Evolutionary conservation across 805 yeast genomes (phyloP).

Genomic region (Vanderwaltozyma tropicalis): DNA sequence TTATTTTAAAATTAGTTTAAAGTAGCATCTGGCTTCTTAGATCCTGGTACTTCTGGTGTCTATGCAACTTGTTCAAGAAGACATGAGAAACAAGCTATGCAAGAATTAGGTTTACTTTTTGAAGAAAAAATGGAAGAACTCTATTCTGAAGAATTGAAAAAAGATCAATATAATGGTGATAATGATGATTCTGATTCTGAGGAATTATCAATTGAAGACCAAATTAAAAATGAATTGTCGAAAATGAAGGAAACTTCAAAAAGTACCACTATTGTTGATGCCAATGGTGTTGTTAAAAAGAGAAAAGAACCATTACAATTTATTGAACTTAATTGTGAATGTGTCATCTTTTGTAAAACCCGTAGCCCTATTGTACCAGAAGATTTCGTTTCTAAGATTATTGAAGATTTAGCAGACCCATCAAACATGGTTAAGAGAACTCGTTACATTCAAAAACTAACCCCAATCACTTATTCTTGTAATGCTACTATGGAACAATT

Average conservation of each 20-base stretch:
- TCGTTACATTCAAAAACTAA: constrained; percentile 64
- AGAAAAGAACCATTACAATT: constrained; percentile 44
- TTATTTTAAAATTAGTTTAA: constrained; percentile 15
- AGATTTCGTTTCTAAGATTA: constrained; percentile 50
- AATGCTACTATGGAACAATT: constrained; percentile 64
- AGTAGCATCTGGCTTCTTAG: constrained; percentile 35
- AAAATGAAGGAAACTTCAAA: constrained; percentile 37
- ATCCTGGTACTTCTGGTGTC: constrained; percentile 79
- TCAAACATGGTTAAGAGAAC: constrained; percentile 41
- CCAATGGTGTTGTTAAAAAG: constrained; percentile 10
- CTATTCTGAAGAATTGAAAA: constrained; percentile 31
- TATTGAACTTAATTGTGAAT: constrained; percentile 63
- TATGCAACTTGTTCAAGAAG: constrained; percentile 84
- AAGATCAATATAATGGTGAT: constrained; percentile 11
- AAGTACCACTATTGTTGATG: constrained; percentile 24
- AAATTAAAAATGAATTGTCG: constrained; percentile 58
- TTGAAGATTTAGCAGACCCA: constrained; percentile 46
- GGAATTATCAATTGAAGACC: constrained; percentile 61
- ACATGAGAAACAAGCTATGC: constrained; percentile 66
- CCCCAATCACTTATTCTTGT: constrained; percentile 71
- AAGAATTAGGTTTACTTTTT: constrained; percentile 55
- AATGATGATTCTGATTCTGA: constrained; percentile 17
- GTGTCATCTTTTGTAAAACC: constrained; percentile 76
- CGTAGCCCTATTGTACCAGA: constrained; percentile 75
- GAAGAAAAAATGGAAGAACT: constrained; percentile 41